These are phyloP conservation scores for Talaromyces verruculosus DNA, from an alignment of 2,329 filamentous ascomycete genomes.

Conservation along the genomic window DNA sequence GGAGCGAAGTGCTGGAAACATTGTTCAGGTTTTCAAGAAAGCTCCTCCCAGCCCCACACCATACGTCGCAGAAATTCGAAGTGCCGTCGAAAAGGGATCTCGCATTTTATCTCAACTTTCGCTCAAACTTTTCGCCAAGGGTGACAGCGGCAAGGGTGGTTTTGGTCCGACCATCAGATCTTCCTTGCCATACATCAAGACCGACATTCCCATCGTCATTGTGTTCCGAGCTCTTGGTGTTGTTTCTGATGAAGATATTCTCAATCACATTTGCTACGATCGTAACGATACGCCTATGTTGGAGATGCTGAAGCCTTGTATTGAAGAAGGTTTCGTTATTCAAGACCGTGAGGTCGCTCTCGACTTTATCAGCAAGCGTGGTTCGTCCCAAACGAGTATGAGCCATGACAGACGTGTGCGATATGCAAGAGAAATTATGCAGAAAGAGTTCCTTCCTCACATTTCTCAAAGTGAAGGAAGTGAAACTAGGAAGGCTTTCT, in stretches of 20 bases:
- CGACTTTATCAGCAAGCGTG: slow-evolving; percentile 93
- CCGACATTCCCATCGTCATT: slow-evolving; percentile 88
- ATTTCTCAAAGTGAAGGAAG: slow-evolving; percentile 94
- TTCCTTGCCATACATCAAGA: slow-evolving; percentile 89
- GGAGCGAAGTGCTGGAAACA: slow-evolving; percentile 95
- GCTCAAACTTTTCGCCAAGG: slow-evolving; percentile 86
- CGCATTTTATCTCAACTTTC: slow-evolving; percentile 89
- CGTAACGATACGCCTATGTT: slow-evolving; percentile 94
- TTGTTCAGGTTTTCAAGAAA: slow-evolving; percentile 99
- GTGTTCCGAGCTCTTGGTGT: slow-evolving; percentile 95
- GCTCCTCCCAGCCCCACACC: slow-evolving; percentile 87
- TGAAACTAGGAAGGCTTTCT: slow-evolving; percentile 95
- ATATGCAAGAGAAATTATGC: slow-evolving; percentile 89
- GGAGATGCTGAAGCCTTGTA: slow-evolving; percentile 94
- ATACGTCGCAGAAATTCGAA: slow-evolving; percentile 93
- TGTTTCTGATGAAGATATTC: slow-evolving; percentile 94
- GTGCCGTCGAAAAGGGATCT: slow-evolving; percentile 93
- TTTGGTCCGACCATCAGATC: slow-evolving; percentile 87
- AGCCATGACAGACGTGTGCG: slow-evolving; percentile 84
- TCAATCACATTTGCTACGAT: slow-evolving; percentile 97
- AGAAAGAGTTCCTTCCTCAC: slow-evolving; percentile 94
- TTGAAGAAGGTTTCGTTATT: slow-evolving; percentile 94
- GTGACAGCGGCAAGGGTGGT: slow-evolving; percentile 72
- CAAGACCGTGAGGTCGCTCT: slow-evolving; percentile 93
- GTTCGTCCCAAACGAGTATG: slow-evolving; percentile 67